phyloP scores from a whole-genome alignment of 768 basidiomycete genomes.

The Mycena rebaudengoi region DNA sequence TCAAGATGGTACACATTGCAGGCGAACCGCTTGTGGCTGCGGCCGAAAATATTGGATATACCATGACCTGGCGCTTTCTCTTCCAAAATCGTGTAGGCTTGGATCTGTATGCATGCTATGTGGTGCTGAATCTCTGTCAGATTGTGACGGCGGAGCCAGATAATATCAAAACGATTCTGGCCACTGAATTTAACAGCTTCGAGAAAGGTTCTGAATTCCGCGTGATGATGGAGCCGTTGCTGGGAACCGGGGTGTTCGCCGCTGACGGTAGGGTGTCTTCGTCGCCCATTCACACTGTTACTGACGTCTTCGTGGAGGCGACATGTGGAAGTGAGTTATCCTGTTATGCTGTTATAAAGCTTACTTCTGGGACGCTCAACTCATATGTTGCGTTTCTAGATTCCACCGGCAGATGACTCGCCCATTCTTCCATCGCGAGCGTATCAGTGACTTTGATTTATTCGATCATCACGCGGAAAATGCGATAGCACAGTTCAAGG shows the following conservation, averaged over 20 bases:
- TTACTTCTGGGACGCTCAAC: not conserved
- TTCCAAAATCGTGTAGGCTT: not conserved
- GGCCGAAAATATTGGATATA: not conserved
- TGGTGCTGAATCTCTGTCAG: no score
- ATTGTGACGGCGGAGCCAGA: no score
- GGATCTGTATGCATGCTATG: no score
- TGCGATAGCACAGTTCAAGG: constrained; percentile 36
- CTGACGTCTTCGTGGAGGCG: no score
- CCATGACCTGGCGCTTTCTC: not conserved
- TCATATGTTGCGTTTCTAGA: constrained; percentile 14
- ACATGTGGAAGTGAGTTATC: constrained; percentile 49
- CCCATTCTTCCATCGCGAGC: constrained; percentile 49
- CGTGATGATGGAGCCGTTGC: no score
- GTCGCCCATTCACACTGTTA: no score
- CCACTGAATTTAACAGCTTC: no score
- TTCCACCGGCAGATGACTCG: constrained; percentile 55
- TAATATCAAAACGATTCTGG: no score
- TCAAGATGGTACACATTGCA: not conserved
- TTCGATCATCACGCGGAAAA: constrained; percentile 49
- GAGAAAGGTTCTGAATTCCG: no score
- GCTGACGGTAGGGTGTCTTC: no score
- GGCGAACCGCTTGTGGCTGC: not conserved
- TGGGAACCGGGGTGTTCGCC: no score
- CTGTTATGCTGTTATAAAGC: not conserved
- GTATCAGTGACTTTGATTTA: constrained; percentile 50